A percentile compares a stretch with the other conserved stretches of the same genome.
Evolutionary conservation across 768 basidiomycete species (phyloP).

Genomic region (Chalciporus piperatus): DNA sequence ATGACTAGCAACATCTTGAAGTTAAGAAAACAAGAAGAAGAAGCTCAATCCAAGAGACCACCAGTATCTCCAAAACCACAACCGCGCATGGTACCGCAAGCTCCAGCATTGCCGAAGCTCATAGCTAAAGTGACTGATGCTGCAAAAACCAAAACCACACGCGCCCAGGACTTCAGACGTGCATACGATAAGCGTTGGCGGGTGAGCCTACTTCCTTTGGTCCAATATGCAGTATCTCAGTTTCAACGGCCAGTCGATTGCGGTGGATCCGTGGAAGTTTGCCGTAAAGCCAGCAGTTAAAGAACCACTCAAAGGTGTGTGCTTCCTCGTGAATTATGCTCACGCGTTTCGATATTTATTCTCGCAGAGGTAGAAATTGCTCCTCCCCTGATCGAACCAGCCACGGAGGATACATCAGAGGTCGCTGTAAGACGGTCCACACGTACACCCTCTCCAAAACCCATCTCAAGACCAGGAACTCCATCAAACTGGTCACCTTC

Average conservation of each 20-base stretch:
- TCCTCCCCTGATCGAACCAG: background rate
- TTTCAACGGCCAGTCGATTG: constrained; percentile 8
- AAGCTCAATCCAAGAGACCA: constrained; percentile 5
- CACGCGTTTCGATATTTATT: background rate
- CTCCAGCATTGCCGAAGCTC: background rate
- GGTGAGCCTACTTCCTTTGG: constrained; percentile 8
- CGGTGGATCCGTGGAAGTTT: constrained; percentile 15
- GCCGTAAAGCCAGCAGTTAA: constrained; percentile 6
- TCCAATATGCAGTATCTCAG: background rate
- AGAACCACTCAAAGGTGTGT: constrained; percentile 11
- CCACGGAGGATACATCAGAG: background rate
- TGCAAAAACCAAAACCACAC: constrained; percentile 6
- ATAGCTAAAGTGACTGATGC: background rate
- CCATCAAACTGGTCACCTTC: constrained; percentile 34
- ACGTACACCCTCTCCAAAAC: constrained; percentile 8
- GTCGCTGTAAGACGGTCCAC: background rate
- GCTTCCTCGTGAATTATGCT: background rate
- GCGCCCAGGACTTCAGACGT: constrained; percentile 10
- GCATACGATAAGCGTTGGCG: constrained; percentile 26
- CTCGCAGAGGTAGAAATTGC: constrained; percentile 5
- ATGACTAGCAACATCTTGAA: constrained; percentile 43
- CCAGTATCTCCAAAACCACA: constrained; percentile 2
- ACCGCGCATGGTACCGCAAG: background rate
- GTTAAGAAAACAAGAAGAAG: constrained; percentile 38
- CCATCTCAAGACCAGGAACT: constrained; percentile 19